Base-by-base conservation (phyloP, 768 basidiomycete genomes). In the Amanita rubescens region DNA sequence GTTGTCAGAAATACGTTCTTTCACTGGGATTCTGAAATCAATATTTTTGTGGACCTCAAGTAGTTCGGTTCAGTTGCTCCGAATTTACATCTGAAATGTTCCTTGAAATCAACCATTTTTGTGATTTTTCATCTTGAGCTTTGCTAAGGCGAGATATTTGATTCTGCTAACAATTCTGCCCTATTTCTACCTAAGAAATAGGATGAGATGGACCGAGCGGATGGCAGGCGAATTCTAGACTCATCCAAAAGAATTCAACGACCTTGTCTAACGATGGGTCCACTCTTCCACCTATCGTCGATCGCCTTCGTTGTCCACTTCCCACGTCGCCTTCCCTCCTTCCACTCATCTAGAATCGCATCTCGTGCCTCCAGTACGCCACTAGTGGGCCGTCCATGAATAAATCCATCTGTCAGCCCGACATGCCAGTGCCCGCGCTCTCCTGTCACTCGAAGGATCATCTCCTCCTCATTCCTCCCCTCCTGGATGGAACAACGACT, bases 341-440 rank as follows among this genome's bases (percentile, higher is more conserved):
- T 44, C 68, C 68, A 70, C 6, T 59, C 63, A 15, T 57, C 58
- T 20, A 70, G 45, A 30, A 70, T 54, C 4, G 57, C 58, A 45
- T 65, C 57, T 22, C 64, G 62, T n/a, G 67, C 68, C 42, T 61
- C 58, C n/a, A 51, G 25, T 33, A 55, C 35, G n/a, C n/a, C n/a
- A 9, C 50, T 41, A 25, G 50, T 53, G 15, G 52, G 59, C 27
- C 56, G 54, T 9, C 70, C 69, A 46, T 62, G 46, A 19, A 71
- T 61, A 3, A 61, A 17, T 1, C 66, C 59, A 48, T 65, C 60
- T 11, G 60, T 56, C 19, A 71, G 54, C 15, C 63, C 65, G 30
- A 71, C 59, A 56, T 65, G 62, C 70, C 70, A 71, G 56, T 70
- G 67, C 11, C 67, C 69, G 35, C 65, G 52, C 55, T 66, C 60